Evolutionary conservation across 2,329 filamentous ascomycete species (phyloP), one percentile per base, ranked within the genome.

Genomic region (Aureobasidium mangrovei): DNA sequence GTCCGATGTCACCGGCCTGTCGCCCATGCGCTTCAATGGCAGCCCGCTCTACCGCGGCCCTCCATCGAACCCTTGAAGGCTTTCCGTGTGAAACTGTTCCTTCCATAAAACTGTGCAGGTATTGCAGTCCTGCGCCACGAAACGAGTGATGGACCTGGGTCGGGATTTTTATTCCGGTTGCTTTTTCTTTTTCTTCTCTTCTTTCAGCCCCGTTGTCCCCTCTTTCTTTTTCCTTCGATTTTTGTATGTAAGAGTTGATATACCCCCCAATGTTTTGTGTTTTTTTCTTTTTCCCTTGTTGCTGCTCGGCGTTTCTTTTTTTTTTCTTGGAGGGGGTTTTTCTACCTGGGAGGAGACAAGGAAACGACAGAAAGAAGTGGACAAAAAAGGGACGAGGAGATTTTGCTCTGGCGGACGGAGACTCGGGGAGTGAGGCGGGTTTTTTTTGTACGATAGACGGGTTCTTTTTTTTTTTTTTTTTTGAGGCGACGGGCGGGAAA

Each of bases 181-280:
- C 18, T 18, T 18, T 18, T 18, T 18, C 18, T 24, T 28, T 7
- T 24, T 51, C 42, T 12, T 41, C 29, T 4, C 24, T 42, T 41
- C 32, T 51, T 7, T 18, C 18, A 18, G 18, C 18, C 18, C 18
- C 18, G 18, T 18, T 18, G 18, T 18, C 18, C 18, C 18, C 18
- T 35, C 18, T 53, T 12, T 35, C n/a, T 33, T 28, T 28, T 38
- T 43, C 29, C 9, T 31, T 38, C 39, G 9, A 51, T 43, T 43
- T 53, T 44, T 53, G 49, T 38, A 53, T 53, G 49, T 53, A 53
- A 29, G 49, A 53, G 49, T 53, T 53, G 49, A 53, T 53, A 53
- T 53, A 53, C 40, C 39, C 43, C 48, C 48, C 29, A 31, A 44
- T 53, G 49, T 44, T 53, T 44, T 53, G 26, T 49, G 35, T 26